These are phyloP conservation scores for Chalciporus chontae DNA, from an alignment of 768 basidiomycete species.

Conservation along the genomic window DNA sequence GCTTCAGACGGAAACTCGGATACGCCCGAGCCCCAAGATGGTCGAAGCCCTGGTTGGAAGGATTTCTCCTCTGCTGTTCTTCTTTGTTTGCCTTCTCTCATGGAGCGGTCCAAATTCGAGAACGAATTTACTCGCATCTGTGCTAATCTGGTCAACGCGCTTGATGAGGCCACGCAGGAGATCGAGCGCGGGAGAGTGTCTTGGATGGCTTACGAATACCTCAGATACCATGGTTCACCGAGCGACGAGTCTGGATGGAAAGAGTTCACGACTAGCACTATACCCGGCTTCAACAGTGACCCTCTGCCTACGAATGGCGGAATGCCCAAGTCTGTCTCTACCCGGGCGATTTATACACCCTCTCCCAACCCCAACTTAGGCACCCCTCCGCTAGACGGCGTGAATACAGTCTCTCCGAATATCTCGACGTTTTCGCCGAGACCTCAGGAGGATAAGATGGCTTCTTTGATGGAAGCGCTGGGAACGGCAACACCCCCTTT, in stretches of 20 bases:
- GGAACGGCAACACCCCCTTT: conserved; percentile 17
- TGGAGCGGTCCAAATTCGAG: conserved; percentile 58
- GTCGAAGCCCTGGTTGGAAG: conserved; percentile 45
- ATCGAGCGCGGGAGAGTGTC: conserved; percentile 44
- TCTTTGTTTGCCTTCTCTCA: conserved; percentile 55
- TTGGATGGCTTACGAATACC: conserved; percentile 68
- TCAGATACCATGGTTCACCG: conserved; percentile 53
- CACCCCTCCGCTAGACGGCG: conserved; percentile 16
- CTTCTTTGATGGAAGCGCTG: conserved; percentile 47
- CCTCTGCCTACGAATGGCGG: conserved; percentile 24
- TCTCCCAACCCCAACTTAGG: conserved; percentile 41
- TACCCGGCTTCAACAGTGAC: conserved; percentile 39
- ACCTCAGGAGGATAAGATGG: conserved; percentile 41
- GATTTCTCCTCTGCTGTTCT: conserved; percentile 61
- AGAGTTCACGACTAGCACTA: conserved; percentile 48
- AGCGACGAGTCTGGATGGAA: conserved; percentile 55
- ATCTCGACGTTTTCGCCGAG: conserved; percentile 52
- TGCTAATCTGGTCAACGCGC: conserved; percentile 59
- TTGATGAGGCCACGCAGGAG: conserved; percentile 36
- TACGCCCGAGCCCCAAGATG: conserved; percentile 15
- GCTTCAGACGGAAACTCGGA: conserved; percentile 14
- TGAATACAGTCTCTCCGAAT: conserved; percentile 37
- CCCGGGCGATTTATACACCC: conserved; percentile 49
- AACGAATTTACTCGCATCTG: conserved; percentile 67
- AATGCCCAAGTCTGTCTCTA: conserved; percentile 46